Base-by-base conservation (phyloP, 495 filamentous ascomycete genomes). In the Penicilliopsis zonata region DNA sequence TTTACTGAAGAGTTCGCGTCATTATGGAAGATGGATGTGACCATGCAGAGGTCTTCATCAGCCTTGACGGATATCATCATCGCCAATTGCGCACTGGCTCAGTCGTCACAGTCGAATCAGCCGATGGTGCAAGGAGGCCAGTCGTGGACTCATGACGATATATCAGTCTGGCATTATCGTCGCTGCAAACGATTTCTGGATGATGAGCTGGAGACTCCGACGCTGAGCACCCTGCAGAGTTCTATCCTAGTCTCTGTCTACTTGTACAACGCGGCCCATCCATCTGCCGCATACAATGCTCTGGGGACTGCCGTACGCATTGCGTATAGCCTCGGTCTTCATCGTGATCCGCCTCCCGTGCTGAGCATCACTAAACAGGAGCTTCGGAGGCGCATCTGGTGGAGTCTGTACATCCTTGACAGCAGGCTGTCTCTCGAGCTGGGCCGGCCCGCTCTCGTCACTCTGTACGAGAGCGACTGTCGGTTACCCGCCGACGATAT, bases 21-120 rank as follows among this genome's bases (percentile, higher is more conserved):
- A 4, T 38, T 72, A 5, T 67, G 61, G 61, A 44, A 38, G 15
- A 28, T 17, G 49, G 57, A 10, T 42, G 41, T 36, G 41, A 53
- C 22, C 59, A 54, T 14, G 5, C 7, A 8, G 26, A 5, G 12
- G 12, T 8, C 7, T 5, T 53, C 65, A 7, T 73, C 65, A 5
- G 59, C 69, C 4, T 54, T 74, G 1, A 66, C 67, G 8, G 70
- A 76, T 35, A 68, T 72, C 12, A 43, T 72, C 20, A 44, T 76
- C 13, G 70, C 70, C 6, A 28, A 69, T 74, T 56, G 68, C 73
- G 43, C 63, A 66, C 32, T 60, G 57, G 12, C 53, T 57, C 18
- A 5, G 31, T 46, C 1, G 41, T 46, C 1, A 40, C 50, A 12
- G 40, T 43, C 9, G 27, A 15, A 4, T 31, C 36, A 8, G 31